Evolutionary conservation across 2,329 filamentous ascomycete genomes (phyloP), one percentile per base, ranked within the genome.

Genomic region (Scortechinia acanthostroma): DNA sequence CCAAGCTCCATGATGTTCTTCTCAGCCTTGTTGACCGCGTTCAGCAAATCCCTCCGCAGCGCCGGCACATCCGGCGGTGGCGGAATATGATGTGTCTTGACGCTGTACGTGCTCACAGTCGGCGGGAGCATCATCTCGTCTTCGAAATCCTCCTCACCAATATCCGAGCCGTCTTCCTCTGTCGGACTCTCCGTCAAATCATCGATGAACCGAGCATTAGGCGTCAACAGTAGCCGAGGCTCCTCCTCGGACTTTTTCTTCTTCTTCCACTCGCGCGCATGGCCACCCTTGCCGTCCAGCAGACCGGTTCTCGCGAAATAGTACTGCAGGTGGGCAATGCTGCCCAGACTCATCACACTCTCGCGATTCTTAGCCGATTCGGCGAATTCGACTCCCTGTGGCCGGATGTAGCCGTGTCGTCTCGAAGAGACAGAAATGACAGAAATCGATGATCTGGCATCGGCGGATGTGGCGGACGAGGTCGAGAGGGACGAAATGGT

Each of bases 301-400:
- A 84, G 57, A 2, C 80, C 80, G 3, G 80, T 84, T 30, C 80
- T 61, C n/a, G 80, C 80, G 58, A 84, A 84, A 56, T 83, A 84
- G 60, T 84, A 83, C 55, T 84, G 80, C 57, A 84, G 64, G 61
- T 83, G 80, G 42, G 80, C 79, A 46, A 84, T 84, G 51, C 77
- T 83, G 17, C 80, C 80, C 48, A 84, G 58, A 51, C 77, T 81
- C 77, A 83, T 80, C 47, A 84, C 80, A 53, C 77, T 82, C 55
- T 83, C 79, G 42, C 80, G 65, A 51, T 79, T 77, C 55, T 69
- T 72, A 14, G 80, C 80, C 5, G 78, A 83, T 33, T 76, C 71
- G 15, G 80, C 74, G 56, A 83, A 83, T 44, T 72, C 64, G 3
- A 74, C 81, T 17, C 76, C 79, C 58, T 83, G 76, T 3, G 80